These are phyloP conservation scores for Ajuga reptans DNA, from an alignment of 305 asterid species.

Conservation along the genomic window DNA sequence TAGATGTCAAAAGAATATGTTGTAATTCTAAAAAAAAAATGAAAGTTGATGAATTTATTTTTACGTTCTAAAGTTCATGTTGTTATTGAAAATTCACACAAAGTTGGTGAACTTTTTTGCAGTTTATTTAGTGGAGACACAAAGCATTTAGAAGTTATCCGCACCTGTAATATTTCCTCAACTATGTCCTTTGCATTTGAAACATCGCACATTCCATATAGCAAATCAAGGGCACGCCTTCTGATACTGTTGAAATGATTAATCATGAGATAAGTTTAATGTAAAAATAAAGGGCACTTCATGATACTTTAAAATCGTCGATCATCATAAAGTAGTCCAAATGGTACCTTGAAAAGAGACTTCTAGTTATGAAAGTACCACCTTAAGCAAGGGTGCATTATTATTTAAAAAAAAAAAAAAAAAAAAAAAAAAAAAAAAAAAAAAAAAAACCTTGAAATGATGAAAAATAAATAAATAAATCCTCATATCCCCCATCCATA, in stretches of 20 bases:
- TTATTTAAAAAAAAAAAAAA: too few species aligned
- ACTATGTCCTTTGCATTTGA: slow-evolving; percentile 98
- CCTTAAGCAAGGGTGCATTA: not conserved
- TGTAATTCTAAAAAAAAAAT: too few species aligned
- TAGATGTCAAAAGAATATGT: too few species aligned
- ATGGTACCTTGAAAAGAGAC: not conserved
- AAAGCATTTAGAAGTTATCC: slow-evolving; percentile 28
- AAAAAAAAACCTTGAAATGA: not conserved
- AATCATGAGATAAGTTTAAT: slow-evolving; percentile 16
- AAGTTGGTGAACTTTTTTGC: too few species aligned
- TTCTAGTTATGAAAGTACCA: not conserved
- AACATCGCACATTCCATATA: slow-evolving; percentile 99
- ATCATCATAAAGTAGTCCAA: slow-evolving; percentile 1
- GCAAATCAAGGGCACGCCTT: slow-evolving; percentile 97
- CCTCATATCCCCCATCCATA: not conserved
- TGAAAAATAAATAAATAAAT: not conserved
- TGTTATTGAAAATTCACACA: too few species aligned
- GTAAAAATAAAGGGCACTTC: slow-evolving; percentile 3
- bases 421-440: too few species aligned
- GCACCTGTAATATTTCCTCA: slow-evolving; percentile 92
- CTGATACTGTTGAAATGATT: slow-evolving; percentile 58
- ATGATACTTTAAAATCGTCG: slow-evolving; percentile 6
- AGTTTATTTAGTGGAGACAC: not conserved
- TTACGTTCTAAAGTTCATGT: too few species aligned
- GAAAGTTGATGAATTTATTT: too few species aligned